Conservation (phyloP, 2,329 filamentous ascomycete genomes). For the Calcarisporium arbuscula region DNA sequence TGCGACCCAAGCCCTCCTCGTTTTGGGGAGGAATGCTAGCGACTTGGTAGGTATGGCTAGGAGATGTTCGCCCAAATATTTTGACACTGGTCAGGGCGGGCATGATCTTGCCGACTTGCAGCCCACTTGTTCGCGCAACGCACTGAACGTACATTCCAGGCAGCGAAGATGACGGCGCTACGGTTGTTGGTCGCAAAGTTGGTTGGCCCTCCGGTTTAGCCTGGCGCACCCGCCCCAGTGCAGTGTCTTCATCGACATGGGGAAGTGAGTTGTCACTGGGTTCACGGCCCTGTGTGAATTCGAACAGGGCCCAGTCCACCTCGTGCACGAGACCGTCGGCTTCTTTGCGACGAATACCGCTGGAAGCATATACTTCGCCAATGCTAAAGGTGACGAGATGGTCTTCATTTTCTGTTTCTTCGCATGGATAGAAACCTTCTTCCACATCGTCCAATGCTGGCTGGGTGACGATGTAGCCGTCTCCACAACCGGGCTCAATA, state of each 20-base stretch:
- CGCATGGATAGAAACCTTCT: constrained; percentile 73
- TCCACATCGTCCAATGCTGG: constrained; percentile 84
- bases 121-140: constrained; percentile 77
- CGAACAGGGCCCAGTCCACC: constrained; percentile 91
- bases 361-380: constrained; percentile 82
- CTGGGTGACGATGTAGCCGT: constrained; percentile 79
- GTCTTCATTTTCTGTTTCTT: constrained; percentile 67
- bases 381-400: constrained; percentile 75
- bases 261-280: constrained; percentile 69
- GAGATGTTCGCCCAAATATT: constrained; percentile 75
- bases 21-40: constrained; percentile 28
- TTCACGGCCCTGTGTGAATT: constrained; percentile 64
- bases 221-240: constrained; percentile 10
- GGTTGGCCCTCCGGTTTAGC: constrained; percentile 12
- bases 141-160: constrained; percentile 79
- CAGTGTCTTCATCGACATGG: constrained; percentile 11
- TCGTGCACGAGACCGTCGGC: constrained; percentile 73
- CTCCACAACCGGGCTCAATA: constrained; percentile 66
- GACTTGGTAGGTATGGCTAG: constrained; percentile 64
- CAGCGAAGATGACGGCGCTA: constrained; percentile 54
- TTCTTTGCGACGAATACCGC: constrained; percentile 74
- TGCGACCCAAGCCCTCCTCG: constrained; percentile 11
- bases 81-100: constrained; percentile 78
- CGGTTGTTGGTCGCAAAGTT: constrained; percentile 46
- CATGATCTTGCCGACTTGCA: constrained; percentile 72